phyloP scores from a whole-genome alignment of 805 yeast species.

The Kurtzmaniella fragi region DNA sequence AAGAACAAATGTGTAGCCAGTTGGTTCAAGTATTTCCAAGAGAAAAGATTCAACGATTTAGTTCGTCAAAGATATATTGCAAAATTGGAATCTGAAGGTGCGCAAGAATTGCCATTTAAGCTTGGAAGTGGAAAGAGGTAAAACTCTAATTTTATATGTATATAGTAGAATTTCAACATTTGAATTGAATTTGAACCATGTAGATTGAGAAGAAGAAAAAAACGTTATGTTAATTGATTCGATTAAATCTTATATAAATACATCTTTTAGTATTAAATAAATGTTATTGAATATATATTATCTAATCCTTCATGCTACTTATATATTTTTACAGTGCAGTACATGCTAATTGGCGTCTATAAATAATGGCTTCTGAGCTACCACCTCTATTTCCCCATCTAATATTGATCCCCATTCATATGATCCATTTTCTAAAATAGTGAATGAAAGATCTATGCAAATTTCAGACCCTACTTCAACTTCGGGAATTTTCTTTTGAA shows the following conservation, averaged over 20 bases:
- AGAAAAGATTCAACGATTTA: constrained; percentile 75
- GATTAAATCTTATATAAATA: constrained; percentile 7
- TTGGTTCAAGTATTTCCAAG: constrained; percentile 89
- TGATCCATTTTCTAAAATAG: constrained; percentile 70
- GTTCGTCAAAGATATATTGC: constrained; percentile 63
- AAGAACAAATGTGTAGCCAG: constrained; percentile 74
- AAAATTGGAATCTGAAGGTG: constrained; percentile 69
- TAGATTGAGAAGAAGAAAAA: background rate
- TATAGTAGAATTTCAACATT: background rate
- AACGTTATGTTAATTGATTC: constrained; percentile 17
- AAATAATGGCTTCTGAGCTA: constrained; percentile 27
- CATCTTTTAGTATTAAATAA: background rate
- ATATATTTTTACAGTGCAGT: too few relatives aligned
- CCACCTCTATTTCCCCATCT: constrained; percentile 13
- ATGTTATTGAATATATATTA: background rate
- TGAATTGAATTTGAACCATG: background rate
- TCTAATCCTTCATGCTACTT: too few relatives aligned
- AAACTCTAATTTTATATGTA: background rate
- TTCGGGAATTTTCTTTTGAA: constrained; percentile 50
- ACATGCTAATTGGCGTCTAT: constrained; percentile 6
- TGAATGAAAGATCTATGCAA: constrained; percentile 48
- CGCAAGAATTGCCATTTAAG: constrained; percentile 31
- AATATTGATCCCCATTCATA: constrained; percentile 66
- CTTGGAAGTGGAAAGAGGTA: constrained; percentile 9
- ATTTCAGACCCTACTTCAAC: constrained; percentile 39